phyloP scores from a whole-genome alignment of 768 basidiomycete genomes.

The Asterophora lycoperdoides region DNA sequence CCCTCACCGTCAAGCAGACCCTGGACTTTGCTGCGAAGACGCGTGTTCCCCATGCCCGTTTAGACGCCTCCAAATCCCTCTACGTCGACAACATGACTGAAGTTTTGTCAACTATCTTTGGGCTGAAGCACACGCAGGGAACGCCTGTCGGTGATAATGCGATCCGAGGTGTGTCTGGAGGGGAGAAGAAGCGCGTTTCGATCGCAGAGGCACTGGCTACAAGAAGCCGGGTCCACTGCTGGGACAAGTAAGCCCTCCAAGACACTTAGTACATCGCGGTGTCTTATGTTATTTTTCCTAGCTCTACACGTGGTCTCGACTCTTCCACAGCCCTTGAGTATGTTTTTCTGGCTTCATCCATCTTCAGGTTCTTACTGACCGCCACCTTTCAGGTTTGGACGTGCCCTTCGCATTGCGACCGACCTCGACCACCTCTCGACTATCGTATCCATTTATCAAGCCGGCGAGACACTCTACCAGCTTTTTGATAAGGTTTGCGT shows the following conservation, averaged over 20 bases:
- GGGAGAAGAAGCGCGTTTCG: slow-evolving; percentile 81
- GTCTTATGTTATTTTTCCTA: slow-evolving; percentile 25
- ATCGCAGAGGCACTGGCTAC: slow-evolving; percentile 66
- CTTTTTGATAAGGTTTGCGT: slow-evolving; percentile 73
- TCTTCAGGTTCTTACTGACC: not conserved
- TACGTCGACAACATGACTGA: slow-evolving; percentile 48
- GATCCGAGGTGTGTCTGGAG: slow-evolving; percentile 71
- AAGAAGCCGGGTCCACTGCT: slow-evolving; percentile 57
- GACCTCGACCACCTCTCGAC: slow-evolving; percentile 52
- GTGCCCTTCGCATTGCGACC: slow-evolving; percentile 60
- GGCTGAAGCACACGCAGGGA: slow-evolving; percentile 64
- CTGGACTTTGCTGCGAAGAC: slow-evolving; percentile 65
- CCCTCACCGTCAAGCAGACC: slow-evolving; percentile 75
- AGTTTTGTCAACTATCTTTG: slow-evolving; percentile 64
- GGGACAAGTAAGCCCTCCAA: slow-evolving; percentile 62
- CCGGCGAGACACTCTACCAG: slow-evolving; percentile 61
- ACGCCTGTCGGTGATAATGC: slow-evolving; percentile 77
- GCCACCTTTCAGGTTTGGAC: slow-evolving; percentile 41
- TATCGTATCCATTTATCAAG: slow-evolving; percentile 82
- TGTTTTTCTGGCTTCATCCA: not conserved
- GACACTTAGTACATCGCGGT: not conserved
- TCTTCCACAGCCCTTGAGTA: slow-evolving; percentile 67
- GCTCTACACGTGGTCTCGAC: slow-evolving; percentile 62
- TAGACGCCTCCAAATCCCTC: slow-evolving; percentile 38
- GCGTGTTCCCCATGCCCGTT: slow-evolving; percentile 58